These are phyloP conservation scores for Lactarius hengduanensis DNA, from an alignment of 768 basidiomycete species.

Conservation along the genomic window DNA sequence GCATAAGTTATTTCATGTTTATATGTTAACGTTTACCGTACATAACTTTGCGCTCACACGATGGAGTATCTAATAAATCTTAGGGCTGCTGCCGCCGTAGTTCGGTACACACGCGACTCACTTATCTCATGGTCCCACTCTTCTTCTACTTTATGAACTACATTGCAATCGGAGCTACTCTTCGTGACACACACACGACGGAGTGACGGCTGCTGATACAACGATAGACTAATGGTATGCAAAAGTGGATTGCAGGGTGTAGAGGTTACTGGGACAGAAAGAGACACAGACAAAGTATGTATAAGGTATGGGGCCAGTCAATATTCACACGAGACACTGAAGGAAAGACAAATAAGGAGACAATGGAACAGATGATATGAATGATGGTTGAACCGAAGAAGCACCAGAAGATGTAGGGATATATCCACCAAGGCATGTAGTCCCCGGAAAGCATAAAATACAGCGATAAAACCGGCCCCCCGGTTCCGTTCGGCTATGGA, in stretches of 20 bases:
- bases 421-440: constrained; percentile 33
- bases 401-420: constrained; percentile 28
- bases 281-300: constrained; percentile 15
- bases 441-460: constrained; percentile 37
- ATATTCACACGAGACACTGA: constrained; percentile 10
- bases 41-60: constrained; percentile 11
- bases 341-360: constrained; percentile 13
- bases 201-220: constrained; percentile 22
- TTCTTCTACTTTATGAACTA: constrained; percentile 25
- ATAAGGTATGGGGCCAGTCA: constrained; percentile 22
- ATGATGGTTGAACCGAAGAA: constrained; percentile 36
- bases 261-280: constrained; percentile 14
- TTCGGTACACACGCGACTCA: neutral
- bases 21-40: constrained; percentile 23
- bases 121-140: neutral
- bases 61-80: constrained; percentile 13
- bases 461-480: constrained; percentile 25
- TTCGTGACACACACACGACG: neutral
- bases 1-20: constrained; percentile 31
- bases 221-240: constrained; percentile 27
- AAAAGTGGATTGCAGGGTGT: constrained; percentile 20
- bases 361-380: constrained; percentile 20
- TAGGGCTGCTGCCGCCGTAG: neutral
- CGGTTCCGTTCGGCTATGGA: constrained; percentile 19
- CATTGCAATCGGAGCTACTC: constrained; percentile 26